Base-by-base conservation (phyloP, 2,329 filamentous ascomycete genomes). In the Phyllosticta citrichinensis region DNA sequence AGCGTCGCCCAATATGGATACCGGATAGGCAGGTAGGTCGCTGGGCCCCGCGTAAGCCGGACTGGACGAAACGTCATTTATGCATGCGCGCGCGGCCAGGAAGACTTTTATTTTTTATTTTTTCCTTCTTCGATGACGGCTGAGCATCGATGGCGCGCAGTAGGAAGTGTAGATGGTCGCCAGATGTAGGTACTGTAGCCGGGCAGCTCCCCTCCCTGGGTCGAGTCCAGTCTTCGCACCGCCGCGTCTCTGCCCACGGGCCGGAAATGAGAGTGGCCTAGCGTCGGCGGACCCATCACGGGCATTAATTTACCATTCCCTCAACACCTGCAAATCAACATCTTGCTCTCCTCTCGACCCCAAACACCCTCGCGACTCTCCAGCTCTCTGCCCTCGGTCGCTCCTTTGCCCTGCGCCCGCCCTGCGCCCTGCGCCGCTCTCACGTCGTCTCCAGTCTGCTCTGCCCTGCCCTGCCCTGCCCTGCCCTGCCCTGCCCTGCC, bases 241-340 rank as follows among this genome's bases (percentile, higher is more conserved):
- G 35, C 17, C 5, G 35, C 17, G 35, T 40, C 35, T 40, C 14
- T 47, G 22, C 22, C 22, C 22, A 22, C 3, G 14, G 40, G 12
- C 57, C 59, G 59, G 59, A 61, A 57, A 61, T 61, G 59, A 61
- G 50, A 51, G 54, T 56, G 30, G 59, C 59, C 55, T 61, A 61
- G 59, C 59, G 59, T 19, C 52, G 52, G 52, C 59, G 59, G 59
- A 56, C 47, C 59, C 59, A 61, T 61, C 59, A 40, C 58, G 58
- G 58, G 58, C 53, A 60, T 60, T 60, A 60, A 60, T 60, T 58
- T 60, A 60, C 58, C 55, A 52, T 54, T 61, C 58, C 58, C 53
- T 55, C 54, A 33, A 55, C 53, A 55, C 54, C 22, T 27, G n/a
- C 54, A 6, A 47, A 47, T 47, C 40, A 19, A 47, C 12, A 14